Percentiles rank a stretch among this genome's conserved stretches.
These are phyloP conservation scores for Lobulomyces angularis DNA, from an alignment of 192 early-diverging fungal species.

Conservation along the genomic window DNA sequence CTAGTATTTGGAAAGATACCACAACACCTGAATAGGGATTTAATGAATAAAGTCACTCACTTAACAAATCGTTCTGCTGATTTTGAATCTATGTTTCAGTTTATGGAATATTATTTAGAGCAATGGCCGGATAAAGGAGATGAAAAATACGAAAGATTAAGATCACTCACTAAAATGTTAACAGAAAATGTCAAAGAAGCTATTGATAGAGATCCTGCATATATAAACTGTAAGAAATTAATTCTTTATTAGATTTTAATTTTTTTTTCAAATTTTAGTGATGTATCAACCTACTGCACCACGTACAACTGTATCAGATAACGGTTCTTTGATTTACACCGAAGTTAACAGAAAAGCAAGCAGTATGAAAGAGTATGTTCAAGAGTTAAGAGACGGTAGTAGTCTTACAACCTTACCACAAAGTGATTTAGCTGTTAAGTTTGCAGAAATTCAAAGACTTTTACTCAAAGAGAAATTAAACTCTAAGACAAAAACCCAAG, in stretches of 20 bases:
- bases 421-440: slow-evolving; percentile 4
- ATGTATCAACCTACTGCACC: slow-evolving; percentile 71
- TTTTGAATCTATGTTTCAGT: slow-evolving; percentile 53
- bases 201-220: slow-evolving; percentile 63
- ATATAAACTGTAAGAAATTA: slow-evolving; percentile 65
- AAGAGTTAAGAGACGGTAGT: slow-evolving; percentile 55
- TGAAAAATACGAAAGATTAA: slow-evolving; percentile 71
- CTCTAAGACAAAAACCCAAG: slow-evolving; percentile 11
- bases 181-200: slow-evolving; percentile 83
- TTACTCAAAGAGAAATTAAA: slow-evolving; percentile 23
- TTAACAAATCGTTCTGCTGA: slow-evolving; percentile 76
- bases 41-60: slow-evolving; percentile 79
- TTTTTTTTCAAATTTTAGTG: slow-evolving; percentile 28
- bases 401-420: slow-evolving; percentile 26
- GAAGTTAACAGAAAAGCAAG: slow-evolving; percentile 70
- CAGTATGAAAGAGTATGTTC: slow-evolving; percentile 83
- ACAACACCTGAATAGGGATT: slow-evolving; percentile 79
- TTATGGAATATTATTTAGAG: slow-evolving; percentile 79
- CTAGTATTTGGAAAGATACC: slow-evolving; percentile 81
- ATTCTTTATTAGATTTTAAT: slow-evolving; percentile 1
- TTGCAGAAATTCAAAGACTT: slow-evolving; percentile 16
- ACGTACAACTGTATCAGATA: slow-evolving; percentile 61
- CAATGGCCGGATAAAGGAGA: slow-evolving; percentile 63
- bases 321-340: slow-evolving; percentile 71
- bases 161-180: slow-evolving; percentile 66